Evolutionary conservation across 352 stramenopile genomes (phyloP).

Genomic region (Phytopythium helicoides): DNA sequence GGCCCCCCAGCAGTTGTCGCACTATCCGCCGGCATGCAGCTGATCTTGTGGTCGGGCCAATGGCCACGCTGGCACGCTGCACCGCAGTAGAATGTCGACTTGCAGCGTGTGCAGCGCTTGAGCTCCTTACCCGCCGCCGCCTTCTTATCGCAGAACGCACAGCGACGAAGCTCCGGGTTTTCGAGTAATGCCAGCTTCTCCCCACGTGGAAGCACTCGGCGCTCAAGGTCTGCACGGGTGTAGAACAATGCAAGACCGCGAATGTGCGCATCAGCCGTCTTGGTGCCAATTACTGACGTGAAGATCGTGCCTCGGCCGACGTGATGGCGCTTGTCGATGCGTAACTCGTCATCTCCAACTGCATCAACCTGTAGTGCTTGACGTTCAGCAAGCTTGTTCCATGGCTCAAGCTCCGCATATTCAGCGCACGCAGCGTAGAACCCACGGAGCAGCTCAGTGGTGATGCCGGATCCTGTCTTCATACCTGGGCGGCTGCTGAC

Average conservation of each 20-base stretch:
- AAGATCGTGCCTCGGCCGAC: slow-evolving; percentile 62
- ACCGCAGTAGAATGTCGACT: slow-evolving; percentile 84
- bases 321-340: slow-evolving; percentile 57
- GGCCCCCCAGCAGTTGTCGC: slow-evolving; percentile 29
- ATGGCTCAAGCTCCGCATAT: slow-evolving; percentile 68
- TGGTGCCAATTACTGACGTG: slow-evolving; percentile 67
- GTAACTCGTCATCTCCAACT: slow-evolving; percentile 51
- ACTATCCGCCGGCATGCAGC: slow-evolving; percentile 47
- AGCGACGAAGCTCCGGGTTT: slow-evolving; percentile 65
- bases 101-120: slow-evolving; percentile 81
- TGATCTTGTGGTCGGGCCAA: slow-evolving; percentile 85
- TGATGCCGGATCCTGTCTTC: slow-evolving; percentile 52
- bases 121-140: slow-evolving; percentile 50
- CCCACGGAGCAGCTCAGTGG: slow-evolving; percentile 42
- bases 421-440: slow-evolving; percentile 68
- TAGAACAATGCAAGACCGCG: slow-evolving; percentile 80
- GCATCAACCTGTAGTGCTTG: slow-evolving; percentile 82
- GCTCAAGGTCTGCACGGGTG: slow-evolving; percentile 69
- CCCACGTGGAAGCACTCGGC: slow-evolving; percentile 61
- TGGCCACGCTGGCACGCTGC: slow-evolving; percentile 68
- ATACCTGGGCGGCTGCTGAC: slow-evolving; percentile 71
- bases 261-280: slow-evolving; percentile 56
- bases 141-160: slow-evolving; percentile 78
- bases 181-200: slow-evolving; percentile 74
- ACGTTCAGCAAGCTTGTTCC: slow-evolving; percentile 62